Base-by-base conservation (phyloP, 2,329 filamentous ascomycete species). In the Diplodia intermedia region DNA sequence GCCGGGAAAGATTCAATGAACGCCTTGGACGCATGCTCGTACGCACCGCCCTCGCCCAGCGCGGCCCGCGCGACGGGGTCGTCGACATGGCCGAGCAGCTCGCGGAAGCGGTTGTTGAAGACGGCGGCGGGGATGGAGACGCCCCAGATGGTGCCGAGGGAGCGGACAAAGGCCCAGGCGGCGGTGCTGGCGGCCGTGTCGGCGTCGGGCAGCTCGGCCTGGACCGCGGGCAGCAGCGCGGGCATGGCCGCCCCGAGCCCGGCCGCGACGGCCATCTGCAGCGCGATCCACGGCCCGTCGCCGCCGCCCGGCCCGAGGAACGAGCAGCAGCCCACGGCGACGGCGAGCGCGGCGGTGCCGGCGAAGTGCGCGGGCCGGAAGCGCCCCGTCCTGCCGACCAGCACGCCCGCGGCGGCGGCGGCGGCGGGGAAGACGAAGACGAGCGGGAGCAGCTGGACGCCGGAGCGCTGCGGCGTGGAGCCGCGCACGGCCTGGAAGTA, bases 401-500 rank as follows among this genome's bases (percentile, higher is more conserved):
- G 65, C 0, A 77, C 61, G 0, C 75, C 74, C 8, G 72, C 67
- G 9, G 75, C 69, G 15, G 70, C 71, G 15, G 75, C 73, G 9
- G 72, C 62, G 71, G 2, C 71, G 72, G 73, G 50, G 15, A 77
- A 70, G 15, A 49, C 77, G 72, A 47, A 69, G 29, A 78, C 55
- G 2, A 70, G 74, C 1, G 81, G 80, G 3, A 82, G 72, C 31
- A 79, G 70, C 18, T 79, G 72, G 0, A 82, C 75, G 2, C 81
- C 81, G 62, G 78, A 80, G 68, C 79, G 74, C 5, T 79, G 69
- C 0, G 80, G 78, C 0, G 75, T 72, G 11, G 75, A 74, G 9
- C 75, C 73, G 23, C 73, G 75, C 7, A 83, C 77, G 4, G 77
- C 74, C 60, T 83, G 82, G 66, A 82, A 82, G 66, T 80, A 83